Evolutionary conservation across 148 eudicot genomes (phyloP), one percentile per base, ranked within the genome.

Genomic region (Dianthus caryophyllus): DNA sequence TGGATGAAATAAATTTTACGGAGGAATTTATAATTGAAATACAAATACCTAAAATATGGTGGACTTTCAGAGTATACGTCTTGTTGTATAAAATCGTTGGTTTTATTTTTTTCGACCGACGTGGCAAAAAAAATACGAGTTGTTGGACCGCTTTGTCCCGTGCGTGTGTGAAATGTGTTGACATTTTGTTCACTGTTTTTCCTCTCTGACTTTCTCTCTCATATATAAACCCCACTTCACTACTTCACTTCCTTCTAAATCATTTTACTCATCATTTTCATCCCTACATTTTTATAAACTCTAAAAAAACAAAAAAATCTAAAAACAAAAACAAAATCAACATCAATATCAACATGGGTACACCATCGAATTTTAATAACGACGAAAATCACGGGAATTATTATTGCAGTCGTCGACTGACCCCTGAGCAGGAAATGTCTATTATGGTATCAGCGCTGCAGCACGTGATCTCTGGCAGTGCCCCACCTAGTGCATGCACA

Each of bases 391-490:
- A n/a, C n/a, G n/a, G n/a, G n/a, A 15, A 15, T 27, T 1, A 27
- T 27, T 18, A n/a, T 18, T 58, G 53, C 41, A 27, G n/a, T n/a
- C n/a, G n/a, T n/a, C n/a, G 9, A 55, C 13, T 75, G 25, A 71
- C 44, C 10, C 30, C 21, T 0, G 81, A 82, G 1, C 70, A 79
- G 52, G 90, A 83, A 62, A 69, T 46, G 67, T 54, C 69, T 16
- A 61, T 78, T 46, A 80, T 85, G 72, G 88, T 82, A 15, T 73
- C 84, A 4, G 77, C 84, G 2, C 77, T 85, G 0, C 17, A 48
- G 14, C 77, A 78, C 61, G 86, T 82, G 7, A 78, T 85, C 53
- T 72, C 78, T 16, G 77, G 82, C 31, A 25, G 33, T 7, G 38
- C 38, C 20, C 46, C 24, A 20, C 64, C 67, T 9, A 13, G 12